Conservation (phyloP, 768 basidiomycete species). For the Boletus pseudo-olivaceus region DNA sequence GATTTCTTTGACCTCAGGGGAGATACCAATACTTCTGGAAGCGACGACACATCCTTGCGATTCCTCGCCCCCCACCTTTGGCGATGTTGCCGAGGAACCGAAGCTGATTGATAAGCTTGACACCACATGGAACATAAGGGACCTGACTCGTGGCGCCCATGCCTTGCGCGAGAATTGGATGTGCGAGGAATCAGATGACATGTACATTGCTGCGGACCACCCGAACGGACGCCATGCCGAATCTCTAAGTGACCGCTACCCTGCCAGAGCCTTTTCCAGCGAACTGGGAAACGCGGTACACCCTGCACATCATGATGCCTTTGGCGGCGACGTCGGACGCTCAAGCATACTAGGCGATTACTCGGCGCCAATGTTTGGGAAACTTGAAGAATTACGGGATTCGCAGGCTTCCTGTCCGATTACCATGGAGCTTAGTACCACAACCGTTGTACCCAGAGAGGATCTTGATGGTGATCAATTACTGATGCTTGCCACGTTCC, state of each 20-base stretch:
- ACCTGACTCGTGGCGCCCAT: not conserved
- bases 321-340: not conserved
- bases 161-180: not conserved
- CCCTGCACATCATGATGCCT: not conserved
- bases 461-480: slow-evolving; percentile 19
- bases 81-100: slow-evolving; percentile 5
- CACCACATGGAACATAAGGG: not conserved
- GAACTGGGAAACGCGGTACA: not conserved
- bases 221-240: not conserved
- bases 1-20: slow-evolving; percentile 40
- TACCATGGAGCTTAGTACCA: slow-evolving; percentile 9
- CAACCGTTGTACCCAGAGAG: slow-evolving; percentile 10
- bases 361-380: not conserved
- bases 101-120: not conserved
- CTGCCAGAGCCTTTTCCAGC: not conserved
- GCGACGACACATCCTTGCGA: slow-evolving; percentile 2
- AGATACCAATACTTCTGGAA: slow-evolving; percentile 52
- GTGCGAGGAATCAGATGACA: slow-evolving; percentile 2
- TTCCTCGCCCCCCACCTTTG: not conserved
- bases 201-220: not conserved
- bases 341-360: not conserved
- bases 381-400: slow-evolving; percentile 12
- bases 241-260: not conserved
- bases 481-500: slow-evolving; percentile 14
- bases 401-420: slow-evolving; percentile 13